phyloP scores from a whole-genome alignment of 352 stramenopile species.

The Vaucheria bursata region DNA sequence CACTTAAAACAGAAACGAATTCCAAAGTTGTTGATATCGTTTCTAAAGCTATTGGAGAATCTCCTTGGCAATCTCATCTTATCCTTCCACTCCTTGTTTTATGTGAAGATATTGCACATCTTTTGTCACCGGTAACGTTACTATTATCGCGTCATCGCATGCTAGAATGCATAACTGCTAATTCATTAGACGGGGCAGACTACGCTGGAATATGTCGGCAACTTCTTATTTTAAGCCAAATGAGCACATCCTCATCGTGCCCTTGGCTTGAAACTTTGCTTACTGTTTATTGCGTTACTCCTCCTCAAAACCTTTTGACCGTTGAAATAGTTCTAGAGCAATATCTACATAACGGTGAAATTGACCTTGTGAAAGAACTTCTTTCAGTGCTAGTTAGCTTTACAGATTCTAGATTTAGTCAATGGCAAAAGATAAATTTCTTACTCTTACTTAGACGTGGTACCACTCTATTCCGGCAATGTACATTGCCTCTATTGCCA shows the following conservation, averaged over 20 bases:
- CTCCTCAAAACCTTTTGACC: slow-evolving; percentile 17
- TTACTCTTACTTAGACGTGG: slow-evolving; percentile 30
- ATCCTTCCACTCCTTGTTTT: slow-evolving; percentile 34
- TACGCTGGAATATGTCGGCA: not conserved
- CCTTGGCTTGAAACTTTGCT: slow-evolving; percentile 19
- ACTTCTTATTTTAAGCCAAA: not conserved
- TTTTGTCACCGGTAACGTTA: slow-evolving; percentile 16
- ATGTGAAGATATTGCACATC: slow-evolving; percentile 19
- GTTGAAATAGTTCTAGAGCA: slow-evolving; percentile 42
- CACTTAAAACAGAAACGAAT: not conserved
- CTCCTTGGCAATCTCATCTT: slow-evolving; percentile 30
- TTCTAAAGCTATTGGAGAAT: slow-evolving; percentile 11
- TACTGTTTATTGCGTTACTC: slow-evolving; percentile 19
- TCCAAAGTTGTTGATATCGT: slow-evolving; percentile 16
- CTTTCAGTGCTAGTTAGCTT: not conserved
- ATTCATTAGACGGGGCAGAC: not conserved
- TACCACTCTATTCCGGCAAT: slow-evolving; percentile 25
- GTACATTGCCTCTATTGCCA: slow-evolving; percentile 29
- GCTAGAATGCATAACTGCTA: not conserved
- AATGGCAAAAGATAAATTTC: slow-evolving; percentile 13
- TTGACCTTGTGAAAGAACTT: slow-evolving; percentile 16
- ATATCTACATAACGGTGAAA: slow-evolving; percentile 25
- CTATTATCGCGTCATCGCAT: not conserved
- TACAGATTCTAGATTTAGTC: not conserved
- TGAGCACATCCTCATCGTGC: not conserved